Evolutionary conservation across 495 filamentous ascomycete species (phyloP), one percentile per base, ranked within the genome.

Genomic region (Copromyces sp.): DNA sequence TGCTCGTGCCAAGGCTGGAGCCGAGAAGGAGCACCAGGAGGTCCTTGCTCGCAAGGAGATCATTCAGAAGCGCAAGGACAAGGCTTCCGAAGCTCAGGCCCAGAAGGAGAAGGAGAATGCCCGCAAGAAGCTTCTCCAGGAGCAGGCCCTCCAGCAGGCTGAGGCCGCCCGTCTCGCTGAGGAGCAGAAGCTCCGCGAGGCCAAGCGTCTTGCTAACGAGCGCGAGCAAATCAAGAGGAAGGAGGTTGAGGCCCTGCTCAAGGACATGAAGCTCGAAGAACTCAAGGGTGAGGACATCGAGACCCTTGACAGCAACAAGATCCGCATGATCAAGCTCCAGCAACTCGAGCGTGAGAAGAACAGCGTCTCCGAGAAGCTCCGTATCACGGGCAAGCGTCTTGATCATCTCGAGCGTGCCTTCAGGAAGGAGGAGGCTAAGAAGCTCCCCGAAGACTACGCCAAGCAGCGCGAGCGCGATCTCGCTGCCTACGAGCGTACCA

Each of bases 261-360:
- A 95, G 77, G 96, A 98, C 76, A 89, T 99, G 78, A 94, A 96
- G 85, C 88, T 91, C 70, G 88, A 94, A 82, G 91, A 91, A 70
- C 86, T 98, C 65, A 93, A 97, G 76, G 88, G 97, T 61, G 87
- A 89, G 59, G 86, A 90, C 53, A 78, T 90, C 32, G 90, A 93
- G 73, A 94, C 94, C 71, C 88, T 97, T 53, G 95, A 98, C 81
- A 91, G 89, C 79, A 92, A 92, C 80, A 91, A 90, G 75, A 90
- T 99, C 75, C 93, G 95, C 80, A 90, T 92, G 71, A 91, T 99
- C 83, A 97, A 97, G 85, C 89, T 99, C 53, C 91, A 93, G 53
- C 94, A 97, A 80, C 89, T 99, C 17, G 95, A 98, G 83, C 94
- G 95, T 73, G 96, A 99, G 85, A 99, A 98, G 89, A 96, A 95